Base-by-base conservation (phyloP, 345 rosid species). In the Eucalyptus pauciflora region DNA sequence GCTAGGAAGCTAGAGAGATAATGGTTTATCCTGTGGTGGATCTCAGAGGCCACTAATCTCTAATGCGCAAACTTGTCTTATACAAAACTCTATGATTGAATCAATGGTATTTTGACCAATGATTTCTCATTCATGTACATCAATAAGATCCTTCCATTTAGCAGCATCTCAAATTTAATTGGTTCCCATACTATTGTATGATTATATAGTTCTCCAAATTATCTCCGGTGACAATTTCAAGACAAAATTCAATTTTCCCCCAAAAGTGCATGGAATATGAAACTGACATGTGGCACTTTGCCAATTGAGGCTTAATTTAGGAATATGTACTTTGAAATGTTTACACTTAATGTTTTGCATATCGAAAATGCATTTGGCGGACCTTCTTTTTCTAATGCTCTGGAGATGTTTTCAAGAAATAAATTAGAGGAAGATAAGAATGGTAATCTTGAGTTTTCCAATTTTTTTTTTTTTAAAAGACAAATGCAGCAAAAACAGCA, bases 1-100 rank as follows among this genome's bases (percentile, higher is more conserved):
- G 27, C 43, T 0, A 0, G 2, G 48, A 41, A 25, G 25, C 13
- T 2, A 17, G 7, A 18, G 0, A 71, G 48, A 76, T 3, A 4
- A 29, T 76, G 85, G 48, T 41, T 1, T 1, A 76, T 76, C 27
- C 2, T 10, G 0, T 20, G 83, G 14, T 12, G 27, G 27, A 11
- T 4, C 8, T 76, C 8, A 6, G 8, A 76, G 27, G 27, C 13
- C 27, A 22, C 83, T 76, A 33, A 37, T 71, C 45, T 71, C 14
- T 20, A 18, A 37, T 5, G 10, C 2, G 3, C 2, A 8, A 37
- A 37, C 5, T 41, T 37, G 12, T 20, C 7, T 20, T 11, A 41
- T 76, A 18, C 15, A 76, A 76, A 18, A 41, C 8, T 37, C 43
- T 20, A 18, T 20, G 48, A 76, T 0, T 11, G 2, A 11, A 12